Evolutionary conservation across 257 asterid genomes (phyloP), one percentile per base, ranked within the genome.

Genomic region (Cynanchum wilfordii): DNA sequence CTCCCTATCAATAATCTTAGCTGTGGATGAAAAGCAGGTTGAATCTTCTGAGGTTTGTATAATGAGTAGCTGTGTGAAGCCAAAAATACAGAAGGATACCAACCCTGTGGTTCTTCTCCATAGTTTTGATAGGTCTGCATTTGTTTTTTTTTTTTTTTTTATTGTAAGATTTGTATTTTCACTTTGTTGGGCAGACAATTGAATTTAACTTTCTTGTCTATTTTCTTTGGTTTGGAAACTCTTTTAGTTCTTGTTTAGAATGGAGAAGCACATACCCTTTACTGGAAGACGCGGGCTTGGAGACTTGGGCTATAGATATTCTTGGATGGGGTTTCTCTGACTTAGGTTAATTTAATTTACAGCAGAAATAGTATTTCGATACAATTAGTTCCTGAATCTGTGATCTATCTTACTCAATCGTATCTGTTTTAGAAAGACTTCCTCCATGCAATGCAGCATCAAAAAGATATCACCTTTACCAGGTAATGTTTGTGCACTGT

Each of bases 251-350:
- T 68, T 92, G 97, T 79, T 87, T 92, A 67, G 97, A 92, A 73
- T 92, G 97, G 97, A 76, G 96, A 77, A 77, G 85, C 82, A 83
- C 87, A 4, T 81, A 80, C 80, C 96, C 96, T 0, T 66, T 92
- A 84, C 90, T 92, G n/a, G 97, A 92, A 79, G 90, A 83, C 1
- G 82, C 84, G 0, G 93, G 90, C 27, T 44, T 89, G 74, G 97
- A 92, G 87, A 74, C 88, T 22, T 89, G 96, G 96, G 96, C 97
- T 10, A 11, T 92, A 20, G 97, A 92, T 79, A 76, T 92, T 81
- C 96, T 92, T 77, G 96, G 97, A 72, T 92, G 97, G 97, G 97
- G 95, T 25, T 92, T 92, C 79, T 88, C 93, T 5, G 90, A 88
- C 77, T 83, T 89, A 73, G 96, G 95, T 86, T 54, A 59, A 45